A percentile compares a stretch with the other conserved stretches of the same genome.
phyloP scores from a whole-genome alignment of 257 asterid species.

The Solanum dulcamara region DNA sequence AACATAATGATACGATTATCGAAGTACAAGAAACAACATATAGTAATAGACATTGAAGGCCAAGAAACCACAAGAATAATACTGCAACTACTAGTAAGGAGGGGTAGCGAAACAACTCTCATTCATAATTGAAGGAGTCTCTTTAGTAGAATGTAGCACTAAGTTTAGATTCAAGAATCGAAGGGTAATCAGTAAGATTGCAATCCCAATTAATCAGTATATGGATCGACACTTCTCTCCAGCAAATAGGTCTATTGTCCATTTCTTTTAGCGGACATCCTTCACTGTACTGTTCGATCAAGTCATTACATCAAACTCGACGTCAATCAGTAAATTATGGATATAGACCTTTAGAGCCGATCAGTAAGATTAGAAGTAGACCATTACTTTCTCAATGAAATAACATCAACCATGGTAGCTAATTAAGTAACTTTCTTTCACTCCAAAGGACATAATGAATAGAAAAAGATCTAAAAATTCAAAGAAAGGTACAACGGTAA shows the following conservation, averaged over 20 bases:
- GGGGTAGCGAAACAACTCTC: neutral
- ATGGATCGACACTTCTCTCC: neutral
- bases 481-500: neutral
- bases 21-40: too few species aligned
- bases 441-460: neutral
- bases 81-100: too few species aligned
- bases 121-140: neutral
- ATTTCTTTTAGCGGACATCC: neutral
- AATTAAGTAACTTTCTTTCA: neutral
- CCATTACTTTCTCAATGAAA: neutral
- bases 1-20: too few species aligned
- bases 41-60: too few species aligned
- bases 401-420: neutral
- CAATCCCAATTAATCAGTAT: neutral
- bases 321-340: neutral
- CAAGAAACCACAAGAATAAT: too few species aligned
- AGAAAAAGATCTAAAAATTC: neutral
- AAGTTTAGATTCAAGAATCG: neutral
- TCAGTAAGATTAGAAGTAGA: neutral
- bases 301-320: neutral
- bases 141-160: neutral
- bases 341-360: neutral
- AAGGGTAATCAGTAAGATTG: neutral
- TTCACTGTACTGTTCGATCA: neutral
- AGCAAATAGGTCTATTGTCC: neutral